Evolutionary conservation across 345 rosid genomes (phyloP), one percentile per base, ranked within the genome.

Genomic region (Salix koriyanagi): DNA sequence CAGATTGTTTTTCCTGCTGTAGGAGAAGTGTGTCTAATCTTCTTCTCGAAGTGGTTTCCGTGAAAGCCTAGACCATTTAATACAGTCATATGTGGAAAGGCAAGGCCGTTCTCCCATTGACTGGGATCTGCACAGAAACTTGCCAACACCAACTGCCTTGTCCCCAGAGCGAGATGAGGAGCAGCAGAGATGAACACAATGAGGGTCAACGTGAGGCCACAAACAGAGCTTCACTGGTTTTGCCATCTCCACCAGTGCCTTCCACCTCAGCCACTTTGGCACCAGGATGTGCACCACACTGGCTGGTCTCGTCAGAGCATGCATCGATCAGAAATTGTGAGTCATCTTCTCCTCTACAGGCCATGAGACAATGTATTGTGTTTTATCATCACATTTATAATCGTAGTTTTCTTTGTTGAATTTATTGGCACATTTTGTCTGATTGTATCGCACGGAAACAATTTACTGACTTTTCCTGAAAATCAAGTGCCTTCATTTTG

Each of bases 21-120:
- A 94, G 99, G 92, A 90, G 98, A 84, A 96, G 97, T 62, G 99
- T 96, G 79, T 94, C 99, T 65, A 96, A 92, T 85, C 96, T 96
- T 79, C 93, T 96, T 83, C 91, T 83, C 91, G 93, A 58, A 96
- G 99, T 81, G 98, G 97, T 54, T 96, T 96, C 89, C 97, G 99
- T 65, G 99, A 96, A 89, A 96, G 97, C 77, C 85, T 96, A 82
- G 99, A 96, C 80, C 99, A 94, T 28, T 80, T 94, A 75, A 96
- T 96, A 83, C 97, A 94, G 78, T 92, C 98, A 52, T 94, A 96
- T 78, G 97, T 90, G 72, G 92, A 94, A 79, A 92, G 99, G 86
- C 97, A 89, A 86, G 93, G 91, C 32, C 97, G 85, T 74, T 75
- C 97, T 86, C 95, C 92, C 56, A 83, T 88, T 71, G 97, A 96